These are phyloP conservation scores for Ramicandelaber brevisporus DNA, from an alignment of 192 early-diverging fungal species.

Conservation along the genomic window DNA sequence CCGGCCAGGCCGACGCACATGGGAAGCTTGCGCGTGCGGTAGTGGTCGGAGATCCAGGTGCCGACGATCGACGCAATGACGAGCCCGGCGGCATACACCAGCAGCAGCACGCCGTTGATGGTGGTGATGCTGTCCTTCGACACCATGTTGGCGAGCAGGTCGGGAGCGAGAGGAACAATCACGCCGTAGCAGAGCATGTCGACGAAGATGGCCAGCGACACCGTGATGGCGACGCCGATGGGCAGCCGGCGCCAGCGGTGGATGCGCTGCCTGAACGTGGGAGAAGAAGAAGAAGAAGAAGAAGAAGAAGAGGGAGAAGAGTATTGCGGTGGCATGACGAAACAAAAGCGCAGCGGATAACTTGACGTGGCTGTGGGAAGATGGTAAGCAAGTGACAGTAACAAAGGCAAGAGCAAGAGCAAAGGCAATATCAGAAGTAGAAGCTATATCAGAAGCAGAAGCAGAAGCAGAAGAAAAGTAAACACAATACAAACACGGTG, in stretches of 20 bases:
- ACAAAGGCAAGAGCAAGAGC: too few species aligned
- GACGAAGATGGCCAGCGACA: constrained; percentile 34
- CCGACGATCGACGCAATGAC: constrained; percentile 32
- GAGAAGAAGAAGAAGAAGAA: too few species aligned
- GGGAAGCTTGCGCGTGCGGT: constrained; percentile 39
- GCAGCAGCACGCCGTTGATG: constrained; percentile 41
- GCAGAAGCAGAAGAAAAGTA: too few species aligned
- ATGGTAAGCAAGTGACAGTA: too few species aligned
- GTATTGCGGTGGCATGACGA: too few species aligned
- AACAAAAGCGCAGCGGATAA: too few species aligned
- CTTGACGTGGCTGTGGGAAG: too few species aligned
- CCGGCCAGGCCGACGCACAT: constrained; percentile 46
- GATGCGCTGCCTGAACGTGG: too few species aligned
- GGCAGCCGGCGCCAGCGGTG: neutral
- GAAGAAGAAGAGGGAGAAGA: too few species aligned
- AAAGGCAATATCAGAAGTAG: neutral
- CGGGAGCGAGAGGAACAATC: constrained; percentile 39
- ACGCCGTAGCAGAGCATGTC: constrained; percentile 43
- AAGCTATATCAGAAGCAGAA: too few species aligned
- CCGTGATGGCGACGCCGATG: constrained; percentile 14
- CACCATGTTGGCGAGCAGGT: constrained; percentile 30
- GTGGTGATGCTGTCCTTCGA: constrained; percentile 22
- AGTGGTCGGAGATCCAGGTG: constrained; percentile 42
- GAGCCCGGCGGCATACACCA: constrained; percentile 38
- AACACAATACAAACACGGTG: too few species aligned